Base-by-base conservation (phyloP, 2,329 filamentous ascomycete species). In the Thermoascus crustaceus region DNA sequence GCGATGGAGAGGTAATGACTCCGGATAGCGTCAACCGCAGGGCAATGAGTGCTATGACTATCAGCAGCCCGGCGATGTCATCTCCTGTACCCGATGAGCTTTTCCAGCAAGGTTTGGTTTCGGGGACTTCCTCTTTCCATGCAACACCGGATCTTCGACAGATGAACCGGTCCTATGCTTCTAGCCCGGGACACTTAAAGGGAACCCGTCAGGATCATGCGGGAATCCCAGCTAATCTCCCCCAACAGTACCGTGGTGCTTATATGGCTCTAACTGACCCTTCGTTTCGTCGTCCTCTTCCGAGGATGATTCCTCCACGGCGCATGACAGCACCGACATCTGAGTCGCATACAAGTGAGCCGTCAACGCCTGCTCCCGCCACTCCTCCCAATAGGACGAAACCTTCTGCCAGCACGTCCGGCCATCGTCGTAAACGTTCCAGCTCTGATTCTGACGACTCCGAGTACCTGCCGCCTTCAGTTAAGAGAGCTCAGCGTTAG, bases 381-480 rank as follows among this genome's bases (percentile, higher is more conserved):
- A 10, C 26, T 10, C 9, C n/a, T 5, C 5, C 5, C 26, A 29
- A 17, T 4, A 17, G 14, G 13, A 2, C 7, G 7, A 29, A 29
- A 10, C 14, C 20, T 14, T 13, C 11, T 13, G 11, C 25, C 9
- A 14, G 8, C 11, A 29, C 18, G n/a, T 25, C 32, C 24, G 14
- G 20, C 14, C 22, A 19, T 13, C 16, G 33, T 17, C 39, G 32
- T 16, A 44, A 44, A 27, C 41, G 41, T 24, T 22, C 30, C 10
- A 21, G 24, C 21, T 34, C 37, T 16, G 39, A 37, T 14, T 18
- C 30, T 9, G 41, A 40, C n/a, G 25, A 35, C 7, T 14, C 31
- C 5, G 41, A 42, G 7, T 30, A 35, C 23, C 7, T 21, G n/a
- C 26, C 20, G 5, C 27, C 36, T 19, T 30, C 35, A 7, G 30